Base-by-base conservation (phyloP, 441 rosid species). In the Euphorbia celastroides region DNA sequence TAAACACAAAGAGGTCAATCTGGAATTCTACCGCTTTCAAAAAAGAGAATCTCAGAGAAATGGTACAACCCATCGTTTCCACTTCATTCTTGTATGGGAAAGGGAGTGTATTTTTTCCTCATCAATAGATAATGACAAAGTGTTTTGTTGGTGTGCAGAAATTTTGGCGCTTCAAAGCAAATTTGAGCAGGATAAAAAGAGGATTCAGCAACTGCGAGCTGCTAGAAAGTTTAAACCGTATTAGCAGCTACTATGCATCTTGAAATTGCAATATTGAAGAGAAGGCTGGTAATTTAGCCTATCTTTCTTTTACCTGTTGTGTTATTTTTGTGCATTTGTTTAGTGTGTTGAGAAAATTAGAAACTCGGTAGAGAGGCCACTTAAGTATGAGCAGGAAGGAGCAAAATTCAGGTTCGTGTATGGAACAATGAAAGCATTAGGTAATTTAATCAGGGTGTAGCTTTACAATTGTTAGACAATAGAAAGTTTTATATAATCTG, bases 1-100 rank as follows among this genome's bases (percentile, higher is more conserved):
- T 73, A 90, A 90, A 75, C 72, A 46, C 60, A 87, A 73, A 57
- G 97, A 86, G 69, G 86, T 92, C 26, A 86, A 83, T 34, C 82
- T 72, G 34, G 88, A 93, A 74, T 92, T 94, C 78, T 94, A 94
- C 62, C 86, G 99, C 54, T 94, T 94, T 69, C 99, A 94, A 68
- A 92, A 78, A 74, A 86, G 90, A 78, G 96, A 94, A 74, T 87
- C 86, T 26, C 86, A 84, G 74, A 87, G 86, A 66, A 91, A 76
- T 16, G 96, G 99, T 91, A 86, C 64, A 83, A 28, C 46, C 14
- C 58, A 44, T 61, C 23, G 12, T 30, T 48, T 3, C 10, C 22
- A 57, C n/a, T n/a, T n/a, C n/a, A n/a, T n/a, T n/a, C n/a, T n/a
- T n/a, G n/a, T n/a, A n/a, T n/a, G n/a, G n/a, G n/a, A n/a, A n/a